These are phyloP conservation scores for Colletotrichum phormii DNA, from an alignment of 2,329 filamentous ascomycete species.

Conservation along the genomic window DNA sequence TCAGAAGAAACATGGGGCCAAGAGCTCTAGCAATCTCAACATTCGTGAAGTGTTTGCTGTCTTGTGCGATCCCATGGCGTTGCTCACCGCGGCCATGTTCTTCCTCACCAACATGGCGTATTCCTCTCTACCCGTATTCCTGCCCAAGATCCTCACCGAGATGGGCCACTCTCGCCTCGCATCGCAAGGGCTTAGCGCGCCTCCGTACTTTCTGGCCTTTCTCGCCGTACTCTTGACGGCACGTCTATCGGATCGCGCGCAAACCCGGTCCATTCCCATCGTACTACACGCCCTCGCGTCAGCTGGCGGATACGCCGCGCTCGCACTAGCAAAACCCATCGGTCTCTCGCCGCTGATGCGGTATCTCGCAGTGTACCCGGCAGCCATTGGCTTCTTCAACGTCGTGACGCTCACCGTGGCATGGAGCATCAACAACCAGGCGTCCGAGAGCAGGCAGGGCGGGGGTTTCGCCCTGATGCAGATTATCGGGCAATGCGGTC, in stretches of 20 bases:
- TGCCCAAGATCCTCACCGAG: conserved; percentile 81
- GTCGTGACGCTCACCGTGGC: conserved; percentile 87
- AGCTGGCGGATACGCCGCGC: conserved; percentile 67
- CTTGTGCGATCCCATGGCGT: conserved; percentile 75
- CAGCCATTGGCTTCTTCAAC: conserved; percentile 83
- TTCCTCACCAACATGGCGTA: conserved; percentile 91
- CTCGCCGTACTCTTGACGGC: conserved; percentile 77
- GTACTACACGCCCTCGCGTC: conserved; percentile 77
- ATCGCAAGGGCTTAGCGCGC: conserved; percentile 83
- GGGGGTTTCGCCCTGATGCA: conserved; percentile 85
- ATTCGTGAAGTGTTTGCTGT: conserved; percentile 68
- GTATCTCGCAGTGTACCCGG: conserved; percentile 83
- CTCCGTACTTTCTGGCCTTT: conserved; percentile 85
- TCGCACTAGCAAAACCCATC: conserved; percentile 67
- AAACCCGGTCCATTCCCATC: conserved; percentile 73
- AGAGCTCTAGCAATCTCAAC: conserved; percentile 56
- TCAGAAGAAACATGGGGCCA: conserved; percentile 35
- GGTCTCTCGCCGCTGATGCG: conserved; percentile 61
- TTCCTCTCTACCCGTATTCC: conserved; percentile 86
- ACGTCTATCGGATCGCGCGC: conserved; percentile 75
- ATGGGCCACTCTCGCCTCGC: conserved; percentile 78
- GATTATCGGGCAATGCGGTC: conserved; percentile 83
- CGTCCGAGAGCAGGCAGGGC: conserved; percentile 75
- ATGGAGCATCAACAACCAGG: conserved; percentile 90
- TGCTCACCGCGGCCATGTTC: conserved; percentile 84